Percentiles rank a stretch among this genome's conserved stretches.
Evolutionary conservation across 1,284 basidiomycete genomes (phyloP).

Genomic region (Fomitopsis palustris): DNA sequence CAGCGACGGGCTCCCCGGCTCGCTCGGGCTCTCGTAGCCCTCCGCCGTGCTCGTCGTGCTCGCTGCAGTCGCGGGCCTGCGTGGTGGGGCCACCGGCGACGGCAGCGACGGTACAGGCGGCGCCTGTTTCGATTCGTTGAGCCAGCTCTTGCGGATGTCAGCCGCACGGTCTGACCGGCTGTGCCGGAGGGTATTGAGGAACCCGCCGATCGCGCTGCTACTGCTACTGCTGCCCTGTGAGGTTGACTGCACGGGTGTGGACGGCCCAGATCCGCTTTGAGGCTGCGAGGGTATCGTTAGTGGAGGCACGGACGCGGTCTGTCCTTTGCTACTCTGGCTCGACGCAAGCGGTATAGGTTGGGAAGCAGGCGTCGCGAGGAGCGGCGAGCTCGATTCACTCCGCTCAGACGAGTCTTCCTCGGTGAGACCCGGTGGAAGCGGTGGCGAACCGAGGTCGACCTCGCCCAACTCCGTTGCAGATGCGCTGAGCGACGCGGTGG

Average conservation of each 20-base stretch:
- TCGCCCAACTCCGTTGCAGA: constrained; percentile 11
- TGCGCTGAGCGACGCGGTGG: constrained; percentile 8
- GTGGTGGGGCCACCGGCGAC: constrained; percentile 12
- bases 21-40: constrained; percentile 13
- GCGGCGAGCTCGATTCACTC: constrained; percentile 25
- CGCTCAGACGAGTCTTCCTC: constrained; percentile 34
- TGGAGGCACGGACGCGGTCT: constrained; percentile 6
- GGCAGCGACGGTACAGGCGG: constrained; percentile 22
- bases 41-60: constrained; percentile 12
- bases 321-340: constrained; percentile 3
- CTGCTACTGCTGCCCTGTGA: constrained; percentile 4
- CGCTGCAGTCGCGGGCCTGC: constrained; percentile 14
- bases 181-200: constrained; percentile 25
- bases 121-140: constrained; percentile 12
- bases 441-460: constrained; percentile 21
- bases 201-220: constrained; percentile 16
- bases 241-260: constrained; percentile 6
- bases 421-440: constrained; percentile 52
- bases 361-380: constrained; percentile 21
- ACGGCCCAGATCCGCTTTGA: not conserved
- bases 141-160: constrained; percentile 11
- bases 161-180: constrained; percentile 17
- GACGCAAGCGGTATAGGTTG: constrained; percentile 12
- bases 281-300: constrained; percentile 7
- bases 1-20: constrained; percentile 10